Conservation (phyloP, 371 early-diverging fungal genomes). For the Massospora cicadina region DNA sequence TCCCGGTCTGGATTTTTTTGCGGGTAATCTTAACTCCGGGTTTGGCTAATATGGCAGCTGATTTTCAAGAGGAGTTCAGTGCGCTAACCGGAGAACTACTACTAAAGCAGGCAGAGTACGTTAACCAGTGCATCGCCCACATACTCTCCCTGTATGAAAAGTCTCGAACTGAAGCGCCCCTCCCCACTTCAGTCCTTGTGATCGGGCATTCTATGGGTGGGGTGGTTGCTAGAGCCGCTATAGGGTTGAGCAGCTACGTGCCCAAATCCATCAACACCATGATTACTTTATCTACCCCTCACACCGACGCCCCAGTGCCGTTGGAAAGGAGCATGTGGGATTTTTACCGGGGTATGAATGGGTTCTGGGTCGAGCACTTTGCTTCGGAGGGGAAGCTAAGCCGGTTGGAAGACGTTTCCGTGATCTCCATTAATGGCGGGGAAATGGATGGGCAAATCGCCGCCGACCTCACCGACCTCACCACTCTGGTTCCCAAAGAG, state of each 20-base stretch:
- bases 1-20: conserved; percentile 61
- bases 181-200: conserved; percentile 56
- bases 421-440: conserved; percentile 85
- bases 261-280: conserved; percentile 64
- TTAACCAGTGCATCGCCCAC: conserved; percentile 69
- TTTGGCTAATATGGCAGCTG: conserved; percentile 28
- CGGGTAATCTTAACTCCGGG: conserved; percentile 26
- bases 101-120: conserved; percentile 62
- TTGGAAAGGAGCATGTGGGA: conserved; percentile 55
- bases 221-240: conserved; percentile 68
- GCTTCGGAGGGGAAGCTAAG: conserved; percentile 9
- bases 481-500: conserved; percentile 18
- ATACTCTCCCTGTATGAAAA: conserved; percentile 46
- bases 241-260: conserved; percentile 50
- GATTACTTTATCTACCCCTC: conserved; percentile 82
- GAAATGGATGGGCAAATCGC: conserved; percentile 63
- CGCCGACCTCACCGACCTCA: conserved; percentile 16
- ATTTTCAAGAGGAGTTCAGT: conserved; percentile 80
- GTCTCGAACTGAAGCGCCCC: conserved; percentile 18
- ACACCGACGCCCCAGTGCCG: conserved; percentile 63
- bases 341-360: conserved; percentile 54
- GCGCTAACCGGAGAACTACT: conserved; percentile 68
- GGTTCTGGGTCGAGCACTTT: conserved; percentile 46
- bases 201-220: conserved; percentile 97
- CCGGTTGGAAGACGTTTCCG: conserved; percentile 30